Percentiles rank a stretch among this genome's conserved stretches.
Evolutionary conservation across 2,329 filamentous ascomycete species (phyloP).

Genomic region (Neofusicoccum cordaticola): DNA sequence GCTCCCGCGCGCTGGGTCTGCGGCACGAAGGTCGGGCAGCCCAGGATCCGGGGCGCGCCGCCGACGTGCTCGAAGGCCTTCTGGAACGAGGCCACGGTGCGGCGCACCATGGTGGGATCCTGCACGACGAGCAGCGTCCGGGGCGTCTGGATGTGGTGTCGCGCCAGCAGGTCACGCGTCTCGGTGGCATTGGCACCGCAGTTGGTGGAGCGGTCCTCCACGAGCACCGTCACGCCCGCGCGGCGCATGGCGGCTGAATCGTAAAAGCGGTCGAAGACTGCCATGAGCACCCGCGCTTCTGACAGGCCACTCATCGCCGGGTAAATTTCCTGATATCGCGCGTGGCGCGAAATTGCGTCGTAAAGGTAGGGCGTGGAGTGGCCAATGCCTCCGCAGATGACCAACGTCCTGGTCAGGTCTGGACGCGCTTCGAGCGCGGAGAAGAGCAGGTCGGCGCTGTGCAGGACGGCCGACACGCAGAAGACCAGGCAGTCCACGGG

Average conservation of each 20-base stretch:
- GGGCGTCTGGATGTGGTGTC: conserved; percentile 23
- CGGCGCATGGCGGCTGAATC: conserved; percentile 24
- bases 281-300: conserved; percentile 40
- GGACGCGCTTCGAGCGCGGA: conserved; percentile 29
- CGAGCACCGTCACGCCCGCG: conserved; percentile 32
- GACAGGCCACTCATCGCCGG: conserved; percentile 33
- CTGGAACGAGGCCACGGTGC: conserved; percentile 43
- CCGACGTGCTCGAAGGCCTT: conserved; percentile 33
- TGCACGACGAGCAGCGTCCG: conserved; percentile 39
- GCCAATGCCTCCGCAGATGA: conserved; percentile 46
- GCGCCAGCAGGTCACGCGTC: conserved; percentile 36
- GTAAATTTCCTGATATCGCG: conserved; percentile 27
- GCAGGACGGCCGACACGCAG: conserved; percentile 41
- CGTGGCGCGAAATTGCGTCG: conserved; percentile 36
- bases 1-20: conserved; percentile 14
- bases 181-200: conserved; percentile 46
- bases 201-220: conserved; percentile 48
- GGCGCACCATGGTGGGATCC: conserved; percentile 47
- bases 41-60: conserved; percentile 24
- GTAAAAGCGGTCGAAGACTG: conserved; percentile 34
- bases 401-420: conserved; percentile 33
- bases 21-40: conserved; percentile 35
- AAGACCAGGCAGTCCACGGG: conserved; percentile 39
- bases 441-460: conserved; percentile 37
- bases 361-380: conserved; percentile 47